These are phyloP conservation scores for Cicer yamashitae DNA, from an alignment of 306 rosid species.

Conservation along the genomic window DNA sequence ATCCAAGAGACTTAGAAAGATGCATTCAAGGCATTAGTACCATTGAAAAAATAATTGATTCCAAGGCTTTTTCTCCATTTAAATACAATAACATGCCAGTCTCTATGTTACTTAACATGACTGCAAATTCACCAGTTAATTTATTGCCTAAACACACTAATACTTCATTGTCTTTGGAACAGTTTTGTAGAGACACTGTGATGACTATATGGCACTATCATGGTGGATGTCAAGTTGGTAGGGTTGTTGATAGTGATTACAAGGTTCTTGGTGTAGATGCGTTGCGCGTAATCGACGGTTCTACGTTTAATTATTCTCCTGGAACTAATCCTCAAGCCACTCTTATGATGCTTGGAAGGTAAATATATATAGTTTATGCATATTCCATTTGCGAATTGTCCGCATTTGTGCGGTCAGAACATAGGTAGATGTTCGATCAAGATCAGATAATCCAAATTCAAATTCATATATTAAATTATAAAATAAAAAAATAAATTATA, in stretches of 20 bases:
- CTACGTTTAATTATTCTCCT: slow-evolving; percentile 75
- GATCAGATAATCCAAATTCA: too few relatives aligned
- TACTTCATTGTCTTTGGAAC: slow-evolving; percentile 56
- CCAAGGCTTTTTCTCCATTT: slow-evolving; percentile 61
- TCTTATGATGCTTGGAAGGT: slow-evolving; percentile 90
- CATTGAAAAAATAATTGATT: slow-evolving; percentile 58
- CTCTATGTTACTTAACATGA: slow-evolving; percentile 55
- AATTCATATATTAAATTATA: too few relatives aligned
- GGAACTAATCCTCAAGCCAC: slow-evolving; percentile 92
- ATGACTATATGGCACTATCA: slow-evolving; percentile 92
- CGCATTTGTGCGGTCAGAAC: too few relatives aligned
- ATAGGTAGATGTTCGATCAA: too few relatives aligned
- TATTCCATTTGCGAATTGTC: background rate
- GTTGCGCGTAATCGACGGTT: slow-evolving; percentile 75
- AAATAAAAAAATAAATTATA: too few relatives aligned
- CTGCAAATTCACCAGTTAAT: slow-evolving; percentile 60
- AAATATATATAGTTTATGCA: background rate
- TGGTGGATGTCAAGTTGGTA: slow-evolving; percentile 78
- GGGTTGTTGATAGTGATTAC: slow-evolving; percentile 65
- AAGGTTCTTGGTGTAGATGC: slow-evolving; percentile 71
- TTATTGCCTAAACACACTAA: slow-evolving; percentile 66
- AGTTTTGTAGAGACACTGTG: slow-evolving; percentile 74
- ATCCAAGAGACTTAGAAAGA: slow-evolving; percentile 62
- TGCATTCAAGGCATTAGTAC: slow-evolving; percentile 64
- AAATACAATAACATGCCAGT: slow-evolving; percentile 42